Evolutionary conservation across 441 rosid species (phyloP).

Genomic region (Croton setiger): DNA sequence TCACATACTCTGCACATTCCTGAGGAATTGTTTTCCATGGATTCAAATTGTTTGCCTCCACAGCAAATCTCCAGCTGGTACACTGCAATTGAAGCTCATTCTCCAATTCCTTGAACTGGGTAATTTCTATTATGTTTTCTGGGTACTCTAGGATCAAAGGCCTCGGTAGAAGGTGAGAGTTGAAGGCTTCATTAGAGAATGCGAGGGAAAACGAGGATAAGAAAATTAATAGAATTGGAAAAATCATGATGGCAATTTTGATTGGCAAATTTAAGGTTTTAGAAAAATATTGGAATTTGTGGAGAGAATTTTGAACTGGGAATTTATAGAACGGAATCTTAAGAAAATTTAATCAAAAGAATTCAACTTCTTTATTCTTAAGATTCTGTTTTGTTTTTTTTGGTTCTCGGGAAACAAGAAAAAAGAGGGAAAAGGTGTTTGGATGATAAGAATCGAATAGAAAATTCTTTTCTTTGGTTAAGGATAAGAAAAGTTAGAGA

Average conservation of each 20-base stretch:
- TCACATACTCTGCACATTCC: constrained; percentile 70
- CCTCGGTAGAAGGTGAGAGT: constrained; percentile 42
- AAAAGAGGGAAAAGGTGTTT: not conserved
- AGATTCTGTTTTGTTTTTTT: too few relatives aligned
- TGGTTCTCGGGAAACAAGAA: constrained; percentile 7
- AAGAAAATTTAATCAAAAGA: constrained; percentile 8
- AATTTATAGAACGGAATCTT: constrained; percentile 19
- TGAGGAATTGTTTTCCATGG: constrained; percentile 79
- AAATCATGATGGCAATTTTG: constrained; percentile 4
- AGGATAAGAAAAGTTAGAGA: constrained; percentile 7
- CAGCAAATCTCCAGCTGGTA: constrained; percentile 88
- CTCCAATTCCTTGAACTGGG: constrained; percentile 26
- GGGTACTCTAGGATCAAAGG: constrained; percentile 64
- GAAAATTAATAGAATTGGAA: constrained; percentile 5
- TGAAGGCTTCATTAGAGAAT: constrained; percentile 15
- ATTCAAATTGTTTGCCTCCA: constrained; percentile 74
- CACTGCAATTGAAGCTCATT: constrained; percentile 51
- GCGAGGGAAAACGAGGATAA: constrained; percentile 7
- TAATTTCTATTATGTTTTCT: constrained; percentile 22
- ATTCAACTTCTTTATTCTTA: not conserved
- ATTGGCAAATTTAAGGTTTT: not conserved
- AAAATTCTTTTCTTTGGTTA: not conserved
- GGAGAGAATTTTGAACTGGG: not conserved
- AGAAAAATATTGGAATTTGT: not conserved
- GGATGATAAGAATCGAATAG: not conserved